Evolutionary conservation across 148 eudicot genomes (phyloP), one percentile per base, ranked within the genome.

Genomic region (Rhododendron vialii): DNA sequence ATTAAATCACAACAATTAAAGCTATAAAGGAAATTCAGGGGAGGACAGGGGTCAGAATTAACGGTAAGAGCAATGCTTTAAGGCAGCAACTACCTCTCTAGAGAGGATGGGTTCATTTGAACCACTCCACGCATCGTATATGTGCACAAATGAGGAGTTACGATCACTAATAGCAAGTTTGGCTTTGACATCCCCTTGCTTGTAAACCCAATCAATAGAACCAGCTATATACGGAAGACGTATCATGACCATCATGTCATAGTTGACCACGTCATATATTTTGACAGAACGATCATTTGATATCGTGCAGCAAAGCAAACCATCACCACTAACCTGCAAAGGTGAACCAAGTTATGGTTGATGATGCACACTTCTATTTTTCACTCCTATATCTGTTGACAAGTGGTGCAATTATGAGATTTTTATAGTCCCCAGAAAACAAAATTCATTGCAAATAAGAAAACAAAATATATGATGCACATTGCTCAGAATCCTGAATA

Each of bases 161-260:
- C 95, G 95, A 84, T 97, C 99, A 88, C 96, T 93, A 83, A 95
- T 86, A 50, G 99, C 99, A 86, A 97, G 91, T 90, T 92, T 97
- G n/a, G 98, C 96, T 90, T 92, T 95, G 65, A 94, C 93, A 86
- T 92, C 95, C 77, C 98, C 99, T 90, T 90, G 98, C 88, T 94
- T 95, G 89, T 95, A 95, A 84, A 97, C 98, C 99, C 99, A 97
- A 87, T 97, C 98, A 86, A 88, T 90, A 84, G 96, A 91, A 84
- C 99, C 98, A 85, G 99, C 92, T 55, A 93, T 80, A 91, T 86
- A 95, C 59, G 94, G 93, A 80, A 97, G 89, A 35, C 96, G 95
- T 87, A 97, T 83, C 99, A 97, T 97, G 85, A 93, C 96, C 99
- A 97, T 97, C 99, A 97, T 97, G 86, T 97, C 99, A 90, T 91